Evolutionary conservation across 441 rosid genomes (phyloP).

Genomic region (Populus tomentosa): DNA sequence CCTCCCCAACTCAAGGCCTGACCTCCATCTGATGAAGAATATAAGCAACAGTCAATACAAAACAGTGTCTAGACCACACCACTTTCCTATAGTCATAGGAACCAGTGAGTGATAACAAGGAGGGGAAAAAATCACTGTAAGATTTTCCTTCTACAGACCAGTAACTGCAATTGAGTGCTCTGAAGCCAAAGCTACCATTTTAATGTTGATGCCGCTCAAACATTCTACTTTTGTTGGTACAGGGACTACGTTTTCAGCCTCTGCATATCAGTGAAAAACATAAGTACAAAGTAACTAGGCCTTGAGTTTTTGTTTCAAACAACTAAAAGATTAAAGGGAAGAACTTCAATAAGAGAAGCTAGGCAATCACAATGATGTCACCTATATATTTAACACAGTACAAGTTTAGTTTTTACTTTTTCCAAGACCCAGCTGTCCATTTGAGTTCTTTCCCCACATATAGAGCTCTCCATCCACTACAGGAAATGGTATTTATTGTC

Average conservation of each 20-base stretch:
- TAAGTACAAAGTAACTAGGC: background rate
- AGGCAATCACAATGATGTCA: constrained; percentile 1
- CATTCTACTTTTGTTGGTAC: constrained; percentile 71
- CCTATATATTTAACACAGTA: constrained; percentile 2
- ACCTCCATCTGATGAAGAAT: constrained; percentile 56
- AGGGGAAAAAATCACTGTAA: constrained; percentile 10
- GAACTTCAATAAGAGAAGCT: background rate
- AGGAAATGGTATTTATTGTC: constrained; percentile 13
- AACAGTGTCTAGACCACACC: constrained; percentile 1
- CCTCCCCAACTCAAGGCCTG: constrained; percentile 91
- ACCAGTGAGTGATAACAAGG: background rate
- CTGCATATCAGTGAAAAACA: constrained; percentile 35
- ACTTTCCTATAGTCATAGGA: background rate
- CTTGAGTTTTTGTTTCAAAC: background rate
- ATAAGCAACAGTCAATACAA: constrained; percentile 8
- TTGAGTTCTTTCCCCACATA: constrained; percentile 92
- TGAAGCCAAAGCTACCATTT: constrained; percentile 73
- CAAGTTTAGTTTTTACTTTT: constrained; percentile 47
- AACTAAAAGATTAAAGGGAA: background rate
- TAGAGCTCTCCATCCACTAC: constrained; percentile 85
- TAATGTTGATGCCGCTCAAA: constrained; percentile 61
- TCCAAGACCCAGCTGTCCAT: constrained; percentile 96
- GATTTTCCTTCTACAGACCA: constrained; percentile 40
- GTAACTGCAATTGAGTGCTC: constrained; percentile 93
- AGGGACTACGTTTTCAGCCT: constrained; percentile 49